phyloP scores from a whole-genome alignment of 2,329 filamentous ascomycete genomes.

The Drechslerella coelobrocha region DNA sequence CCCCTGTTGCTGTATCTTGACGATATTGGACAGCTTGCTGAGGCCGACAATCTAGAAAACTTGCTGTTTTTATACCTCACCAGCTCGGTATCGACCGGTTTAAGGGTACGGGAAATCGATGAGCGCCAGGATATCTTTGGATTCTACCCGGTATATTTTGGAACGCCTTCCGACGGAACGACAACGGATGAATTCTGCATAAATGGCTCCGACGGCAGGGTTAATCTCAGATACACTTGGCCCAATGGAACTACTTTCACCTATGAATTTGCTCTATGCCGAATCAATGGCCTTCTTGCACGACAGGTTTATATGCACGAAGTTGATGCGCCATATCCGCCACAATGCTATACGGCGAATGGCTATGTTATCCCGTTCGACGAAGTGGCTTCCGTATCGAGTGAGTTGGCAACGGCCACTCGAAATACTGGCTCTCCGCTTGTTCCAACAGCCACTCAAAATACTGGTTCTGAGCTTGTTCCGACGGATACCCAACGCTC shows the following conservation, averaged over 20 bases:
- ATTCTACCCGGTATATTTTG: slow-evolving; percentile 8
- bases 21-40: background rate
- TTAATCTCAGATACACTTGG: slow-evolving; percentile 8
- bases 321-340: slow-evolving; percentile 1
- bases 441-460: too few species aligned
- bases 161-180: background rate
- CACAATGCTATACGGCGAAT: slow-evolving; percentile 7
- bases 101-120: background rate
- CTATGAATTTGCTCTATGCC: slow-evolving; percentile 15
- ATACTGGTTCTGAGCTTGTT: background rate
- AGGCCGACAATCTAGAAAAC: slow-evolving; percentile 3
- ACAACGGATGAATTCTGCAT: slow-evolving; percentile 6
- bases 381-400: background rate
- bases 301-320: slow-evolving; percentile 15
- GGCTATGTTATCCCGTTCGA: background rate
- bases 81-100: background rate
- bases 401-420: background rate
- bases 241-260: background rate
- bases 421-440: background rate
- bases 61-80: slow-evolving; percentile 5
- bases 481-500: background rate
- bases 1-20: slow-evolving; percentile 3
- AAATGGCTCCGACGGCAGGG: slow-evolving; percentile 2
- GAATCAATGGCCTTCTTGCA: slow-evolving; percentile 5
- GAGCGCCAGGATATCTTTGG: slow-evolving; percentile 12